These are phyloP conservation scores for Pinus tabuliformis DNA, from an alignment of 75 land plant species.

Conservation along the genomic window DNA sequence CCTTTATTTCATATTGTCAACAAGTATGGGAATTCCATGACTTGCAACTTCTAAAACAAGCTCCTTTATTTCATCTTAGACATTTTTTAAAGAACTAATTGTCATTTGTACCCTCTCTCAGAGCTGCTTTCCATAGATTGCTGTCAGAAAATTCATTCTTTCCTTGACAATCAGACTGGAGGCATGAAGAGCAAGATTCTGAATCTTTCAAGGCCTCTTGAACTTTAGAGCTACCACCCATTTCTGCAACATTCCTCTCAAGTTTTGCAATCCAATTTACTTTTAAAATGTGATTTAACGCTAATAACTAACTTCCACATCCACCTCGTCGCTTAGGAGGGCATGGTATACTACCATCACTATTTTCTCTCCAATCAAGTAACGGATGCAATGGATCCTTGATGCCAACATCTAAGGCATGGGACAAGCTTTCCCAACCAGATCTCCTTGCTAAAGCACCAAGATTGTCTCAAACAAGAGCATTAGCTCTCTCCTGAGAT, in stretches of 20 bases:
- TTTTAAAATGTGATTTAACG: constrained; percentile 19
- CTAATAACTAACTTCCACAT: constrained; percentile 22
- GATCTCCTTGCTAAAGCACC: constrained; percentile 1
- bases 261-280: constrained; percentile 13
- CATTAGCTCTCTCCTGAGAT: constrained; percentile 7
- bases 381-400: neutral
- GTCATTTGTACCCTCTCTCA: constrained; percentile 47
- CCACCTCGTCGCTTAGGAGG: constrained; percentile 20
- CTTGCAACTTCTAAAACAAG: too few species aligned
- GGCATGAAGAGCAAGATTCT: constrained; percentile 24
- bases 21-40: too few species aligned
- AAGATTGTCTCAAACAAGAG: constrained; percentile 12
- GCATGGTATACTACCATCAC: constrained; percentile 27
- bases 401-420: neutral
- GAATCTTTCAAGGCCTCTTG: constrained; percentile 7
- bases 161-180: neutral
- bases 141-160: neutral
- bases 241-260: neutral
- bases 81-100: constrained; percentile 15
- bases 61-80: too few species aligned
- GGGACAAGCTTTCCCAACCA: neutral
- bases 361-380: constrained; percentile 18
- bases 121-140: constrained; percentile 52
- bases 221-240: neutral
- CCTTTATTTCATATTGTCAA: too few species aligned